These are phyloP conservation scores for Entomortierella lignicola DNA, from an alignment of 192 early-diverging fungal genomes.

Conservation along the genomic window DNA sequence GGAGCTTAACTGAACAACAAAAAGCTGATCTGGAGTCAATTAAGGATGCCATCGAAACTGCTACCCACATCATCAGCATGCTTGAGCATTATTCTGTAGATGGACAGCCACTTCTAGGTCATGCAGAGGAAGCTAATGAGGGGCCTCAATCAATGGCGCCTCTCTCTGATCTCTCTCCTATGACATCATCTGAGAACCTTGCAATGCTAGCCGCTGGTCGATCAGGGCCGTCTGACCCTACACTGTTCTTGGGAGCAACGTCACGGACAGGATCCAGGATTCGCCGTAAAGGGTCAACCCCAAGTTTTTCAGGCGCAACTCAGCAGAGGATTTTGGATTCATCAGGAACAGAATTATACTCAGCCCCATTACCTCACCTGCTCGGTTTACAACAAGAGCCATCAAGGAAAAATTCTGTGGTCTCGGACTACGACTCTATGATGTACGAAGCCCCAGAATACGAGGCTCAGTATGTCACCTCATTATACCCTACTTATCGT, in stretches of 20 bases:
- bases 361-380: slow-evolving; percentile 26
- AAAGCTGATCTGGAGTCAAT: slow-evolving; percentile 39
- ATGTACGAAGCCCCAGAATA: slow-evolving; percentile 48
- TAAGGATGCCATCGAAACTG: slow-evolving; percentile 51
- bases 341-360: slow-evolving; percentile 10
- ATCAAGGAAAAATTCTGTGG: slow-evolving; percentile 48
- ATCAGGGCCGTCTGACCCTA: slow-evolving; percentile 19
- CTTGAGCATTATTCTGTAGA: slow-evolving; percentile 51
- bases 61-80: slow-evolving; percentile 40
- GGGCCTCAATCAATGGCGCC: slow-evolving; percentile 29
- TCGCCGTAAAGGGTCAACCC: slow-evolving; percentile 34
- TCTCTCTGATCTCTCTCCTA: slow-evolving; percentile 39
- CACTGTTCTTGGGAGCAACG: slow-evolving; percentile 38
- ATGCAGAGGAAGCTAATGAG: slow-evolving; percentile 36
- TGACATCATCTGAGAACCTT: slow-evolving; percentile 48
- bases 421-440: slow-evolving; percentile 43
- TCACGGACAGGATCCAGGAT: slow-evolving; percentile 33
- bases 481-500: slow-evolving; percentile 48
- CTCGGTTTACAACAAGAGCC: slow-evolving; percentile 39
- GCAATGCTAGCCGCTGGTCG: slow-evolving; percentile 36
- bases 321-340: slow-evolving; percentile 31
- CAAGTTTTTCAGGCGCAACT: slow-evolving; percentile 12
- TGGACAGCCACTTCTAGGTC: slow-evolving; percentile 43
- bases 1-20: slow-evolving; percentile 23
- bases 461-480: slow-evolving; percentile 45